Conservation (phyloP, 75 land plant species). For the Larix kaempferi region DNA sequence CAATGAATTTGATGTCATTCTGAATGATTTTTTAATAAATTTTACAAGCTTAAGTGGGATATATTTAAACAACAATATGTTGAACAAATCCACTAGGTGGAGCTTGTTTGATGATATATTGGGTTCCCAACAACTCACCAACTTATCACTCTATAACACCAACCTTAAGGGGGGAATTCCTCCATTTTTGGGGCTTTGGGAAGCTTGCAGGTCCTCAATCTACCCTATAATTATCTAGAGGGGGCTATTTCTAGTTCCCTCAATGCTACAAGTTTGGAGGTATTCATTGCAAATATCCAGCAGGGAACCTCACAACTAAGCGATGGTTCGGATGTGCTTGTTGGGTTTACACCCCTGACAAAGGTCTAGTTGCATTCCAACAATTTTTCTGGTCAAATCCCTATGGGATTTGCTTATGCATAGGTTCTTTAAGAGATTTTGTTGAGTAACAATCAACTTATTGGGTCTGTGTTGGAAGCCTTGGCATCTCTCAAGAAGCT, state of each 20-base stretch:
- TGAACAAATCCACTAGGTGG: constrained; percentile 33
- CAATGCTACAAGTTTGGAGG: constrained; percentile 37
- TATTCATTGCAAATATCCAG: constrained; percentile 69
- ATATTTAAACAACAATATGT: constrained; percentile 39
- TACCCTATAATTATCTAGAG: constrained; percentile 66
- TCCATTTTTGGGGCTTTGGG: constrained; percentile 25
- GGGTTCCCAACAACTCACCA: constrained; percentile 18
- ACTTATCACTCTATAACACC: constrained; percentile 24
- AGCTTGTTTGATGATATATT: constrained; percentile 28
- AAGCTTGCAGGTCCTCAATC: constrained; percentile 27
- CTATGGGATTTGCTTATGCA: constrained; percentile 46
- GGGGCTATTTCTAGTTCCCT: constrained; percentile 62
- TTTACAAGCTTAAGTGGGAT: constrained; percentile 35
- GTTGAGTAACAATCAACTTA: constrained; percentile 60
- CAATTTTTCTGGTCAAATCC: constrained; percentile 62
- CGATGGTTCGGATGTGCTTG: constrained; percentile 60
- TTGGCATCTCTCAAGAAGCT: constrained; percentile 23
- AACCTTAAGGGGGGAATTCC: constrained; percentile 42
- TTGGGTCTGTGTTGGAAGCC: constrained; percentile 55
- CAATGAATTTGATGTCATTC: constrained; percentile 59
- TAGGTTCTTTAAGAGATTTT: constrained; percentile 39
- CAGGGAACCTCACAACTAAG: constrained; percentile 15
- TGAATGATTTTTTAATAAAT: constrained; percentile 50
- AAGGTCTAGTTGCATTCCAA: constrained; percentile 75
- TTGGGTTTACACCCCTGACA: constrained; percentile 33